These are phyloP conservation scores for Aspergillus phoenicis DNA, from an alignment of 2,329 filamentous ascomycete genomes.

Conservation along the genomic window DNA sequence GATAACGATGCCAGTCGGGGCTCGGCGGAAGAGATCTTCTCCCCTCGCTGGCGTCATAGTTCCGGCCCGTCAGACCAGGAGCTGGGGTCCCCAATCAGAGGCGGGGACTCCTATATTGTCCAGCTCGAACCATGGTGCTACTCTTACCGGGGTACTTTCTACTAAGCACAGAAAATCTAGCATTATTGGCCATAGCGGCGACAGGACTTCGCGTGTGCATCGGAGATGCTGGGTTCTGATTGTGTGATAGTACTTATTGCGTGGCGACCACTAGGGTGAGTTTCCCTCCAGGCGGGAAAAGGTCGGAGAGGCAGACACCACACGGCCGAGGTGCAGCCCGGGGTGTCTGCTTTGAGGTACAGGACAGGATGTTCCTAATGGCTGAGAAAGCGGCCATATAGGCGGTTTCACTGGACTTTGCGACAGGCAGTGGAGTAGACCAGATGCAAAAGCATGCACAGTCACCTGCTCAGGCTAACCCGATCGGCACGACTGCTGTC, in stretches of 20 bases:
- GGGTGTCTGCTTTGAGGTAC: background rate
- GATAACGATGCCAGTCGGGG: constrained; percentile 1
- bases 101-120: background rate
- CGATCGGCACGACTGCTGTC: background rate
- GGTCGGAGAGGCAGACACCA: background rate
- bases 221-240: background rate
- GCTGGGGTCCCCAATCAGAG: background rate
- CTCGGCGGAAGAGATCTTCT: constrained; percentile 1
- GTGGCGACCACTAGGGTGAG: background rate
- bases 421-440: no score
- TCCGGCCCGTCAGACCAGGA: background rate
- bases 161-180: no score
- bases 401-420: background rate
- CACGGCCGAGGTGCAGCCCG: background rate
- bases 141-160: background rate
- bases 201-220: background rate
- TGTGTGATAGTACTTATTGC: background rate
- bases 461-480: no score
- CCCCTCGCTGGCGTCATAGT: constrained; percentile 1
- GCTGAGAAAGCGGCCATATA: background rate
- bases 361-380: background rate
- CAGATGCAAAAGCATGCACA: no score
- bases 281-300: background rate
- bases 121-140: background rate
- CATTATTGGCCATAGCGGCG: background rate